phyloP scores from a whole-genome alignment of 2,329 filamentous ascomycete genomes.

The Arachnopeziza araneosa region DNA sequence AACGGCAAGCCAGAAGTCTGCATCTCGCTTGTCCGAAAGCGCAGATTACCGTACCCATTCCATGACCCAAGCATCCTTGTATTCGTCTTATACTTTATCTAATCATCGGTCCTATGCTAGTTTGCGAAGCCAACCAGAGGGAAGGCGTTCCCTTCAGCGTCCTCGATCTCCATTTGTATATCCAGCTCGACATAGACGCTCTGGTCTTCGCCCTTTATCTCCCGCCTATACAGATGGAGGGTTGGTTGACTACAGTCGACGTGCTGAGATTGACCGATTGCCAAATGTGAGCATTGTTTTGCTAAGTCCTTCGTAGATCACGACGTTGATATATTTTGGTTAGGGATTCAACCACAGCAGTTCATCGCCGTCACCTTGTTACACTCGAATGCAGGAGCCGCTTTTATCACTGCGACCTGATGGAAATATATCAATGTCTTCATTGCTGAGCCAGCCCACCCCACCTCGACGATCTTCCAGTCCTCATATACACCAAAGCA shows the following conservation, averaged over 20 bases:
- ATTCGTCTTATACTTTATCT: slow-evolving; percentile 33
- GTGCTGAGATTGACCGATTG: slow-evolving; percentile 29
- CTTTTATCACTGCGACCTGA: slow-evolving; percentile 23
- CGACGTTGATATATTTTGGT: background rate
- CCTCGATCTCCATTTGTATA: slow-evolving; percentile 55
- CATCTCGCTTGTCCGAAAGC: slow-evolving; percentile 39
- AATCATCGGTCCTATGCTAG: slow-evolving; percentile 44
- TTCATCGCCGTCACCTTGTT: slow-evolving; percentile 28
- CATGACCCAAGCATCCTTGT: slow-evolving; percentile 42
- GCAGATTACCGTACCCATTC: slow-evolving; percentile 46
- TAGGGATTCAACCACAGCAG: slow-evolving; percentile 22
- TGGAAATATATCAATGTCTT: slow-evolving; percentile 26
- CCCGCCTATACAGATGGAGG: slow-evolving; percentile 31
- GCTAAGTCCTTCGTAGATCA: background rate
- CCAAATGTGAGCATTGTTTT: slow-evolving; percentile 22
- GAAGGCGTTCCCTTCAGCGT: slow-evolving; percentile 38
- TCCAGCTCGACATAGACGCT: slow-evolving; percentile 50
- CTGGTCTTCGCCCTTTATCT: slow-evolving; percentile 36
- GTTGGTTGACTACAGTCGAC: slow-evolving; percentile 28
- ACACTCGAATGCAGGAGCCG: slow-evolving; percentile 25
- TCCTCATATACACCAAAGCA: slow-evolving; percentile 16
- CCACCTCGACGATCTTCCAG: slow-evolving; percentile 24
- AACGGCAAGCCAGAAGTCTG: slow-evolving; percentile 43
- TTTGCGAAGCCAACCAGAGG: slow-evolving; percentile 42
- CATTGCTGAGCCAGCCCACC: slow-evolving; percentile 23